Conservation (phyloP, 73 alveolate genomes). For the Stentor coeruleus region DNA sequence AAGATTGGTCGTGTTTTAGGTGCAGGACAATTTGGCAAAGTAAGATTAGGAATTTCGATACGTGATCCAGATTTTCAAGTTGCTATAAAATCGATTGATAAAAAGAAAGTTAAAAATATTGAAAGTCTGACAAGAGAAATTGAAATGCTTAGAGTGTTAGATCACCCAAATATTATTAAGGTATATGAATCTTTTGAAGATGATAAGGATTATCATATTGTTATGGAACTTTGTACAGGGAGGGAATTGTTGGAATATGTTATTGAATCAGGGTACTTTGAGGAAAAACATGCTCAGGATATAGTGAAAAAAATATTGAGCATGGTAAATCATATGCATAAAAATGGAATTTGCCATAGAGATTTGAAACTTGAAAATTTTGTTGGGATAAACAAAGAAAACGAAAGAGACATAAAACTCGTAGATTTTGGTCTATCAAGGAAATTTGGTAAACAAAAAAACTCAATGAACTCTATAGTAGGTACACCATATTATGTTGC, state of each 20-base stretch:
- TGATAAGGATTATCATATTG: neutral
- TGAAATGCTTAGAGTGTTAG: neutral
- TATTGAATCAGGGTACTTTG: neutral
- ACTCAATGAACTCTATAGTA: neutral
- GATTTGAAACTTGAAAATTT: neutral
- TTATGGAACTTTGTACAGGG: neutral
- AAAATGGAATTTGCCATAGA: neutral
- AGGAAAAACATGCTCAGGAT: neutral
- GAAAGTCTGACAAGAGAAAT: neutral
- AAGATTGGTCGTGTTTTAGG: neutral
- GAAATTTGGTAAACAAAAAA: too few species aligned
- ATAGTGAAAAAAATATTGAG: neutral
- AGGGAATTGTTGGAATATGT: neutral
- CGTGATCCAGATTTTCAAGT: neutral
- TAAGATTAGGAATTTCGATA: neutral
- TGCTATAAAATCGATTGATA: neutral
- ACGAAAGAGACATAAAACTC: neutral
- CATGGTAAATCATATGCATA: neutral
- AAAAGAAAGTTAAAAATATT: too few species aligned
- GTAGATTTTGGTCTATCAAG: neutral
- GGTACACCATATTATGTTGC: neutral
- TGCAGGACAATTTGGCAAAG: neutral
- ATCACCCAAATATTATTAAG: neutral
- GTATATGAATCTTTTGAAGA: neutral
- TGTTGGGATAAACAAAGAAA: neutral